Conservation (phyloP, 257 asterid genomes). For the Forsythia viridissima region DNA sequence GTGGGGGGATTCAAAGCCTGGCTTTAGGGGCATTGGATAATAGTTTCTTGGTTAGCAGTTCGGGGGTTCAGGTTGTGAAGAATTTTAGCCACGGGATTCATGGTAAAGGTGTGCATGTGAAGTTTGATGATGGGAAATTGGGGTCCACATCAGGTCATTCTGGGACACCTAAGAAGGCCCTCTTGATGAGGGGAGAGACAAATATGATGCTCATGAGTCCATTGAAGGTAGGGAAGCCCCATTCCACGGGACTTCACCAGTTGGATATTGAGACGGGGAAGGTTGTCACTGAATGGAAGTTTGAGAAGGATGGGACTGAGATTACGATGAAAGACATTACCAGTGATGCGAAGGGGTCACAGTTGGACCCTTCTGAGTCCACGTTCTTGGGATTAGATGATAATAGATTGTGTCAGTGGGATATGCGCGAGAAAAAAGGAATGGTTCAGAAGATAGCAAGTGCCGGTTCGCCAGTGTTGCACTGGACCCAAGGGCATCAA, state of each 20-base stretch:
- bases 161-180: constrained; percentile 71
- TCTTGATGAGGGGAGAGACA: constrained; percentile 95
- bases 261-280: constrained; percentile 96
- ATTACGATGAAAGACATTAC: constrained; percentile 82
- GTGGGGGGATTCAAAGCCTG: constrained; percentile 92
- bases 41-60: constrained; percentile 82
- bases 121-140: constrained; percentile 54
- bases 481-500: constrained; percentile 96
- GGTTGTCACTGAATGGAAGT: constrained; percentile 93
- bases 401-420: constrained; percentile 90
- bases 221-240: constrained; percentile 67
- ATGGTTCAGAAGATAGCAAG: constrained; percentile 78
- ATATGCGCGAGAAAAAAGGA: constrained; percentile 90
- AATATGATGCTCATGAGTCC: constrained; percentile 99
- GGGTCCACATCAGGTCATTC: constrained; percentile 45
- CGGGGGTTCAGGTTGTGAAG: constrained; percentile 97
- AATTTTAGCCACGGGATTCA: constrained; percentile 96
- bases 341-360: constrained; percentile 91
- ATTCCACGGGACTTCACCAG: constrained; percentile 78
- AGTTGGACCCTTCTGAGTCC: constrained; percentile 90
- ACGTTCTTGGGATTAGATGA: constrained; percentile 97
- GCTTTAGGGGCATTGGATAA: constrained; percentile 97
- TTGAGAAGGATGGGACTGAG: constrained; percentile 88
- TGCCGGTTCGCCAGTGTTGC: constrained; percentile 67
- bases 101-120: constrained; percentile 94